Evolutionary conservation across 2,329 filamentous ascomycete species (phyloP).

Genomic region (Cytospora paraplurivora): DNA sequence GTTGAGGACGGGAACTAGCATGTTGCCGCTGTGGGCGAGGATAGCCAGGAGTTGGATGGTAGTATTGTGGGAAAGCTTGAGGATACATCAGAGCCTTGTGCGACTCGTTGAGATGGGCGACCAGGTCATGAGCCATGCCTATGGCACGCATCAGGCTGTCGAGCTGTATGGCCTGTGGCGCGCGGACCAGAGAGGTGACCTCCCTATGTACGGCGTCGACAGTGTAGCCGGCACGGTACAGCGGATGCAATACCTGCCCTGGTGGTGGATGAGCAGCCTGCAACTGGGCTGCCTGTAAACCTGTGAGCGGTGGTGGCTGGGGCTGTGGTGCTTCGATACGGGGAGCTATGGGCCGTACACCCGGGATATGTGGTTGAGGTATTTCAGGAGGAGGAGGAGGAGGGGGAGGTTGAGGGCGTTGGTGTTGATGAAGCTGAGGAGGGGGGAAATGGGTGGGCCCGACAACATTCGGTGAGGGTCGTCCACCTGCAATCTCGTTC

Average conservation of each 20-base stretch:
- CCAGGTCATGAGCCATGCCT: slow-evolving; percentile 1
- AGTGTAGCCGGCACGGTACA: slow-evolving; percentile 9
- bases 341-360: neutral
- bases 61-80: slow-evolving; percentile 7
- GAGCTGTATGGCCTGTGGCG: slow-evolving; percentile 5
- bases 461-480: neutral
- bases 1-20: neutral
- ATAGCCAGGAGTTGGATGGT: neutral
- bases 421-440: neutral
- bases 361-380: neutral
- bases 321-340: neutral
- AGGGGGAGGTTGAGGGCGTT: neutral
- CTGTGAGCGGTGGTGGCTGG: neutral
- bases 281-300: neutral
- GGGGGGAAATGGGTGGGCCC: neutral
- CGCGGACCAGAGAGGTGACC: neutral
- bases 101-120: slow-evolving; percentile 6
- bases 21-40: neutral
- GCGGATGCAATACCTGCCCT: slow-evolving; percentile 7
- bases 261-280: neutral
- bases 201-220: slow-evolving; percentile 1
- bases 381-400: neutral
- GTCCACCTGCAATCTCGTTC: neutral
- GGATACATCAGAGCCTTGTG: slow-evolving; percentile 7
- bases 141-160: slow-evolving; percentile 10